phyloP scores from a whole-genome alignment of 495 filamentous ascomycete species.

The Neurospora sp. region DNA sequence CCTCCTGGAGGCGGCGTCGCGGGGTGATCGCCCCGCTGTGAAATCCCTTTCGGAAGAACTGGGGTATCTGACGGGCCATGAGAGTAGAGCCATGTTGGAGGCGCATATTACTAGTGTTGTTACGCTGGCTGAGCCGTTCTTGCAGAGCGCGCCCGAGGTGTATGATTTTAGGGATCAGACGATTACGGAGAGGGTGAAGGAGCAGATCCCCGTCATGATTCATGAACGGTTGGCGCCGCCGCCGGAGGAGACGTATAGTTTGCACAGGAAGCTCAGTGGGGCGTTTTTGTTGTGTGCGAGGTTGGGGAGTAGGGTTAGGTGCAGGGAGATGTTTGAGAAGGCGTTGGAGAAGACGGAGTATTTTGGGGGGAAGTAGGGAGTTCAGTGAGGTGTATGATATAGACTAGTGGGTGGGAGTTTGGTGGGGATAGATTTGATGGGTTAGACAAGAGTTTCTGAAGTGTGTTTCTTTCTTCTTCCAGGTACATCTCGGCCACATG shows the following conservation, averaged over 20 bases:
- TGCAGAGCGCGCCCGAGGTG: conserved; percentile 59
- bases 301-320: conserved; percentile 70
- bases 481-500: background rate
- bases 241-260: conserved; percentile 93
- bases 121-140: conserved; percentile 87
- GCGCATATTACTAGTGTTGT: conserved; percentile 75
- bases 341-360: conserved; percentile 45
- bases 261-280: conserved; percentile 92
- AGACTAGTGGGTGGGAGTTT: background rate
- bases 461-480: background rate
- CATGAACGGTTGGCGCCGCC: conserved; percentile 79
- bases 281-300: conserved; percentile 88
- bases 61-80: conserved; percentile 86
- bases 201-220: conserved; percentile 84
- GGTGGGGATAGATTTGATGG: background rate
- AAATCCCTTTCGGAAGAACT: conserved; percentile 64
- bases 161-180: conserved; percentile 94
- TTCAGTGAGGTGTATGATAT: conserved; percentile 4
- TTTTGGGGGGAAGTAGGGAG: background rate
- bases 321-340: conserved; percentile 68
- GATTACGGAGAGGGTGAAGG: conserved; percentile 83
- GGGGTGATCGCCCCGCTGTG: conserved; percentile 51
- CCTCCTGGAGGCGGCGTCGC: conserved; percentile 68
- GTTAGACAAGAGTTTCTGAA: background rate
- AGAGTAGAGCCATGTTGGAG: conserved; percentile 71